Conservation (phyloP, 495 filamentous ascomycete species). For the Lindgomyces ingoldianus region DNA sequence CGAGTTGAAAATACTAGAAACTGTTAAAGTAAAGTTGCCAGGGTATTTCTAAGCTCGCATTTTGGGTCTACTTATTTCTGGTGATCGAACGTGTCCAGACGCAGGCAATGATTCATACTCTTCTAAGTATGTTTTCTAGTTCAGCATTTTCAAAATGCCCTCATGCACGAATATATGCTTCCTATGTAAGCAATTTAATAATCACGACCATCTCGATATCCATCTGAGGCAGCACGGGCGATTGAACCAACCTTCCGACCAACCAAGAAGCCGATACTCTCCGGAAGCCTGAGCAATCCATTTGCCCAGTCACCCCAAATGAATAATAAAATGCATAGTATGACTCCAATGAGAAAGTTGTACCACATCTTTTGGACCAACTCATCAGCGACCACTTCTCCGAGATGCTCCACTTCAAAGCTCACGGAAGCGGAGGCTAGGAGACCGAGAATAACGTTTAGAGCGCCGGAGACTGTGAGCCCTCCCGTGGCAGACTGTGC, state of each 20-base stretch:
- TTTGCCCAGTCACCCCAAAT: not conserved
- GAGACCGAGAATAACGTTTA: not conserved
- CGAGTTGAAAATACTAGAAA: no score
- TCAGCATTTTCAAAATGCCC: no score
- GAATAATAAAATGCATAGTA: not conserved
- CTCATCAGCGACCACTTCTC: not conserved
- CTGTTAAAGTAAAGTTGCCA: no score
- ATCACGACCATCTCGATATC: not conserved
- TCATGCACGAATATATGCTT: no score
- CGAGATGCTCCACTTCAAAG: not conserved
- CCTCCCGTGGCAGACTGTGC: not conserved
- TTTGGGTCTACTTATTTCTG: no score
- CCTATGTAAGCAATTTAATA: not conserved
- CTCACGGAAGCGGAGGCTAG: not conserved
- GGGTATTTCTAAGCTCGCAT: no score
- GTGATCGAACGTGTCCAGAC: no score
- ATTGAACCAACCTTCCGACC: not conserved
- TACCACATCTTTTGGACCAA: not conserved
- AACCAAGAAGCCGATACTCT: not conserved
- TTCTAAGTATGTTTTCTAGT: no score
- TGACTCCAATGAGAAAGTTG: not conserved
- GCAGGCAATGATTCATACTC: no score
- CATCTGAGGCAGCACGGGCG: not conserved
- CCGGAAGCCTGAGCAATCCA: not conserved
- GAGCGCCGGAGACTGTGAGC: not conserved